These are phyloP conservation scores for Lichenothelia convexa DNA, from an alignment of 495 filamentous ascomycete genomes.

Conservation along the genomic window DNA sequence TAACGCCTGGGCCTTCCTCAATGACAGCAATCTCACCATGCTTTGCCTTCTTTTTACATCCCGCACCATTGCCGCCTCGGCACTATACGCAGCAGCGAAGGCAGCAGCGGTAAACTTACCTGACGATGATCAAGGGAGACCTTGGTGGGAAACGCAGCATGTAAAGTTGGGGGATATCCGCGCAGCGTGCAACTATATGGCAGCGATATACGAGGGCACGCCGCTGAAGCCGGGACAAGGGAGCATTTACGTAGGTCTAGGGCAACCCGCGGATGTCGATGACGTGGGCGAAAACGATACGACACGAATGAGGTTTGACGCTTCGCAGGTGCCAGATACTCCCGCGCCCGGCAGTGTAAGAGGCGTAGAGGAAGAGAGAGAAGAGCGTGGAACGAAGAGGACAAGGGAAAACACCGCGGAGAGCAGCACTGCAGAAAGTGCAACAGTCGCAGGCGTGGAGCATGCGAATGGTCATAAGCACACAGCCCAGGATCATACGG, in stretches of 20 bases:
- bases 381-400: background rate
- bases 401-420: background rate
- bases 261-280: conserved; percentile 16
- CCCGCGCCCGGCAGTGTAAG: conserved; percentile 1
- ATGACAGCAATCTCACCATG: conserved; percentile 67
- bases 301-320: no score
- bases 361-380: background rate
- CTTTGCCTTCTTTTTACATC: conserved; percentile 68
- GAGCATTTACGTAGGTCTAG: conserved; percentile 19
- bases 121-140: conserved; percentile 49
- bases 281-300: conserved; percentile 6
- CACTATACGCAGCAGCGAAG: conserved; percentile 67
- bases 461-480: no score
- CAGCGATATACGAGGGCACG: conserved; percentile 55
- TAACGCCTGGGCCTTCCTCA: conserved; percentile 79
- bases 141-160: conserved; percentile 71
- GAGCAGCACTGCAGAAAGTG: no score
- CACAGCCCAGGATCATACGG: no score
- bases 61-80: conserved; percentile 63
- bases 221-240: conserved; percentile 23
- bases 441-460: no score
- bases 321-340: no score
- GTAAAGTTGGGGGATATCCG: conserved; percentile 43
- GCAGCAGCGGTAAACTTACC: conserved; percentile 50
- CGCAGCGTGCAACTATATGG: conserved; percentile 49